Evolutionary conservation across 2,329 filamentous ascomycete genomes (phyloP), one percentile per base, ranked within the genome.

Genomic region (Hypoxylon sp.): DNA sequence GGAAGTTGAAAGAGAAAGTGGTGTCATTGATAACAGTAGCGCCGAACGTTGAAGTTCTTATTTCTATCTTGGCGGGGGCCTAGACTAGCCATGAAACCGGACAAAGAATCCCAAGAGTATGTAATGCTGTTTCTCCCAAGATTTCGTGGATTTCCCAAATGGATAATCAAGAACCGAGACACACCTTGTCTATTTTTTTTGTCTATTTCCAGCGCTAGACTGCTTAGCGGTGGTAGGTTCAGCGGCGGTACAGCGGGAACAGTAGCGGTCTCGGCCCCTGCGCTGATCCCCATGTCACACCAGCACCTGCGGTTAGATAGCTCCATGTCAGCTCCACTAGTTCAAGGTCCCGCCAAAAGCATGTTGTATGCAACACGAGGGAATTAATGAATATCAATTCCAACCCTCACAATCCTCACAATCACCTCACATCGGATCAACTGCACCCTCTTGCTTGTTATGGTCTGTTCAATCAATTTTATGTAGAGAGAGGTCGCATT

Each of bases 201-300:
- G 41, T 32, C 30, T 14, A 30, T 48, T 60, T 59, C 43, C 55
- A 25, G 14, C 36, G 36, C 63, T 65, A 49, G 10, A 30, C 28
- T 30, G 5, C 34, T 52, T 38, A 58, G 60, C 28, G 45, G 32
- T 55, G 19, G 32, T 64, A 49, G n/a, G 21, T 28, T 5, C 3
- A 1, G 6, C 6, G 6, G 28, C 23, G 6, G 28, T 30, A 30
- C 28, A 53, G 28, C 17, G 30, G 48, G 11, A 55, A 53, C 17
- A 38, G 28, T 52, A 60, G 63, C 64, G 67, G 59, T 63, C 60
- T 67, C 67, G 67, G 60, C 57, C 56, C 57, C 63, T 67, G 60
- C 43, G 60, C 60, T 57, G 56, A 69, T 69, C 56, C 55, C 38
- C 17, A n/a, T 50, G 34, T 30, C 56, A 17, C 63, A 46, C 43